Evolutionary conservation across 2,329 filamentous ascomycete genomes (phyloP).

Genomic region (Botrytis byssoidea): DNA sequence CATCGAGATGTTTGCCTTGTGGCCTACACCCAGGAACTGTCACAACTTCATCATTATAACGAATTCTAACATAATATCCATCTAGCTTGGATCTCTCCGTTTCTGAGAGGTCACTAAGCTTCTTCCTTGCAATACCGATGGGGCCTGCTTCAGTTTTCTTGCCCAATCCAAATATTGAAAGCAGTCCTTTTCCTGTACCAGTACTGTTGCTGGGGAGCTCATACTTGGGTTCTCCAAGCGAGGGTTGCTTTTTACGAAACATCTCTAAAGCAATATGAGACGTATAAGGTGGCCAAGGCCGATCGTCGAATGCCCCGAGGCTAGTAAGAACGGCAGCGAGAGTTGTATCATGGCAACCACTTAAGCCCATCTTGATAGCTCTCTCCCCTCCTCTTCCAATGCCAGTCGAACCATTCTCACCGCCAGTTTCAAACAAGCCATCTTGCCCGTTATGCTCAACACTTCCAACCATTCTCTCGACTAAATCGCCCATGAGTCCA

Average conservation of each 20-base stretch:
- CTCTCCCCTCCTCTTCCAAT: constrained; percentile 48
- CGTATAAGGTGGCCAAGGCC: constrained; percentile 88
- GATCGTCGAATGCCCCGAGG: constrained; percentile 71
- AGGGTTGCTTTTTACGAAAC: constrained; percentile 57
- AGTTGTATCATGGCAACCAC: constrained; percentile 91
- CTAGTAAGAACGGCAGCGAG: constrained; percentile 75
- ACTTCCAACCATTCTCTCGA: constrained; percentile 69
- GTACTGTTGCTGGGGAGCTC: neutral
- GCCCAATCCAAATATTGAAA: constrained; percentile 34
- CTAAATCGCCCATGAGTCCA: constrained; percentile 77
- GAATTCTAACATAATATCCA: constrained; percentile 81
- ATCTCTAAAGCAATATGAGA: constrained; percentile 89
- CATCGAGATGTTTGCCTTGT: constrained; percentile 77
- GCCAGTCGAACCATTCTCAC: constrained; percentile 41
- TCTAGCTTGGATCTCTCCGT: constrained; percentile 60
- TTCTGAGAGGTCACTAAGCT: constrained; percentile 53
- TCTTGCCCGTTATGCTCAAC: constrained; percentile 56
- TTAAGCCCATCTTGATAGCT: constrained; percentile 70
- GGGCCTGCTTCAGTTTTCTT: constrained; percentile 31
- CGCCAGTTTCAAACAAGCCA: constrained; percentile 50
- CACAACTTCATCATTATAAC: constrained; percentile 86
- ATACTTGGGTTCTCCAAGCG: constrained; percentile 26
- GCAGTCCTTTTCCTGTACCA: constrained; percentile 23
- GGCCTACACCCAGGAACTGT: constrained; percentile 77
- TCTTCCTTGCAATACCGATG: constrained; percentile 59